These are phyloP conservation scores for Paramecium caudatum DNA, from an alignment of 73 alveolate genomes.

Conservation along the genomic window DNA sequence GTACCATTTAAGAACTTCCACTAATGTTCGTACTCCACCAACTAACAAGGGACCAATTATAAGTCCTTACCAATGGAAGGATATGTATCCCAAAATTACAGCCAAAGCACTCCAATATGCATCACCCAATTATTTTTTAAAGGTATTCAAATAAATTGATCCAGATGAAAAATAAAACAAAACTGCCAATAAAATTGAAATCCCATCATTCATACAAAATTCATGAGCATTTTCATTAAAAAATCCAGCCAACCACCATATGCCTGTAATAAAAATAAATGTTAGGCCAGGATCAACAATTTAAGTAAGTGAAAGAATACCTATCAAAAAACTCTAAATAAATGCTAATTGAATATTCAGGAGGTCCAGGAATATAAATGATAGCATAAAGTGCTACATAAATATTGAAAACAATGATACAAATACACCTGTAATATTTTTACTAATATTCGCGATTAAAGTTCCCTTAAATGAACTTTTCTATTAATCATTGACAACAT, in stretches of 20 bases:
- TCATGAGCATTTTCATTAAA: background rate
- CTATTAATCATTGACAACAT: background rate
- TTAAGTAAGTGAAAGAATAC: conserved; percentile 7
- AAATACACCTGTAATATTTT: conserved; percentile 29
- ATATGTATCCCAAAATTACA: conserved; percentile 44
- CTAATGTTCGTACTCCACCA: conserved; percentile 20
- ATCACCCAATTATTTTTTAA: conserved; percentile 38
- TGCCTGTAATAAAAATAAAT: background rate
- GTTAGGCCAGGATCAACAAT: conserved; percentile 43
- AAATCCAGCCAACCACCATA: conserved; percentile 42
- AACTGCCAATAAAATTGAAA: background rate
- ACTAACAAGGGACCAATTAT: conserved; percentile 52
- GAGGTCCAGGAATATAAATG: background rate
- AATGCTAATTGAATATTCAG: background rate
- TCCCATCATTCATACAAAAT: conserved; percentile 41
- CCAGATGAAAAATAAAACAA: conserved; percentile 46
- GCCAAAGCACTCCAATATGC: conserved; percentile 58
- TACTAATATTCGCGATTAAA: background rate
- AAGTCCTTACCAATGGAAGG: conserved; percentile 18
- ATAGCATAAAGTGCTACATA: conserved; percentile 42
- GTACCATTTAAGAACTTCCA: conserved; percentile 21
- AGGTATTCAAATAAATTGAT: conserved; percentile 25
- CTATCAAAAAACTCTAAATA: background rate
- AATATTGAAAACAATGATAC: conserved; percentile 28
- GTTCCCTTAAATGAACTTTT: conserved; percentile 20